Evolutionary conservation across 257 asterid genomes (phyloP).

Genomic region (Thymus quinquecostatus): DNA sequence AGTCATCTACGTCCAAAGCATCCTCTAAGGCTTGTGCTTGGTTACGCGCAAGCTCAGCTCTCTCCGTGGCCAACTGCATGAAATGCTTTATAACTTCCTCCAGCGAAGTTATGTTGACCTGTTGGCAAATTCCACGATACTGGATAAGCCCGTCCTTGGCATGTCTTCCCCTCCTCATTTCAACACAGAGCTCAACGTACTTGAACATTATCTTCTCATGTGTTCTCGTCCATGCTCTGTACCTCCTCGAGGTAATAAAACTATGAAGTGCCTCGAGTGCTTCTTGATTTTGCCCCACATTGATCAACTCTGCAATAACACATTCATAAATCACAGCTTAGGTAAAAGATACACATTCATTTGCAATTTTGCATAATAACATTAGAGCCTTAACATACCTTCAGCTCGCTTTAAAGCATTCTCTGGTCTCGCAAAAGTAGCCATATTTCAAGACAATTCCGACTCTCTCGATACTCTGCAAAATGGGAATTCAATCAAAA

Average conservation of each 20-base stretch:
- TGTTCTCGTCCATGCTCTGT: constrained; percentile 91
- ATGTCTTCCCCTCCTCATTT: constrained; percentile 93
- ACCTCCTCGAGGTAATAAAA: constrained; percentile 84
- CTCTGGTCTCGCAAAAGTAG: constrained; percentile 60
- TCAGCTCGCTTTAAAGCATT: constrained; percentile 63
- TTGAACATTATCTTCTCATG: constrained; percentile 88
- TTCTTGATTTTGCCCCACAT: constrained; percentile 92
- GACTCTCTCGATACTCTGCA: constrained; percentile 14
- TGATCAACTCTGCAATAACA: constrained; percentile 73
- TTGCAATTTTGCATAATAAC: too few species aligned
- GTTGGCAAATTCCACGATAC: constrained; percentile 93
- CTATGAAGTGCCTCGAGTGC: constrained; percentile 88
- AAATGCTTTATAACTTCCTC: constrained; percentile 98
- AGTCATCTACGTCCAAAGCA: constrained; percentile 86
- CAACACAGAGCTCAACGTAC: constrained; percentile 91
- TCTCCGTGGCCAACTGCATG: constrained; percentile 90
- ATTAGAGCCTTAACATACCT: constrained; percentile 36
- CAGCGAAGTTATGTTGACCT: constrained; percentile 78
- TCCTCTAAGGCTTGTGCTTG: constrained; percentile 89
- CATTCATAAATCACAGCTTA: background rate
- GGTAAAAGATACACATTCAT: background rate
- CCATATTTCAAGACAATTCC: constrained; percentile 34
- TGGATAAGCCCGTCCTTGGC: constrained; percentile 96
- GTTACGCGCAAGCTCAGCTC: constrained; percentile 83
- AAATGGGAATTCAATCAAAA: constrained; percentile 5